Evolutionary conservation across 257 asterid genomes (phyloP), one percentile per base, ranked within the genome.

Genomic region (Solanum pinnatisectum): DNA sequence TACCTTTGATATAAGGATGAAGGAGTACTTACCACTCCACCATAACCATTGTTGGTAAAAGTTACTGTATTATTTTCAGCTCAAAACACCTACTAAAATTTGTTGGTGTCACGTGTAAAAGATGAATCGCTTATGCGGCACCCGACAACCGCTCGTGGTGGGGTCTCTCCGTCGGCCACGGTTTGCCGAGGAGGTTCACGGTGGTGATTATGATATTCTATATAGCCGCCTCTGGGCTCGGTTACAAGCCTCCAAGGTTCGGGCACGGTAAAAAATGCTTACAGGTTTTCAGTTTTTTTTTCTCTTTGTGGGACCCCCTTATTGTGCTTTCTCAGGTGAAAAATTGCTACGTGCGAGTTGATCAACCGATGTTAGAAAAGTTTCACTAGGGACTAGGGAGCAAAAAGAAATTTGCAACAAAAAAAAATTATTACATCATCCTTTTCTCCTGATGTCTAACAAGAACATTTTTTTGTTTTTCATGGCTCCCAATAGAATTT

Each of bases 91-190:
- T 36, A 36, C 10, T 36, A 23, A 74, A 76, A 78, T 5, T 65
- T 33, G 37, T 84, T 5, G n/a, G 1, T 35, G 60, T 90, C 97
- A 92, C 97, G 95, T 94, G 94, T 91, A 9, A 49, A 23, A 15
- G 76, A 88, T 71, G 88, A 65, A n/a, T 27, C 25, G 15, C 90
- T 88, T 87, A 93, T 84, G 96, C 95, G 94, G 95, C 95, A 91
- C 88, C 90, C 86, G 91, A 93, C 95, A 90, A 87, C 95, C 92
- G 96, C 93, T 92, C 91, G 85, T 91, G 95, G 98, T 94, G 93
- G 94, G 94, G 22, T 92, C 84, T 56, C 56, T 11, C 63, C n/a
- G 16, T 88, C 42, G 73, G 44, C 77, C 23, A 88, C 32, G 30
- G 20, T 27, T 67, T 4, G 40, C 22, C 30, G 22, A 18, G 3